Conservation (phyloP, 2,329 filamentous ascomycete genomes). For the Monilinia aucupariae region DNA sequence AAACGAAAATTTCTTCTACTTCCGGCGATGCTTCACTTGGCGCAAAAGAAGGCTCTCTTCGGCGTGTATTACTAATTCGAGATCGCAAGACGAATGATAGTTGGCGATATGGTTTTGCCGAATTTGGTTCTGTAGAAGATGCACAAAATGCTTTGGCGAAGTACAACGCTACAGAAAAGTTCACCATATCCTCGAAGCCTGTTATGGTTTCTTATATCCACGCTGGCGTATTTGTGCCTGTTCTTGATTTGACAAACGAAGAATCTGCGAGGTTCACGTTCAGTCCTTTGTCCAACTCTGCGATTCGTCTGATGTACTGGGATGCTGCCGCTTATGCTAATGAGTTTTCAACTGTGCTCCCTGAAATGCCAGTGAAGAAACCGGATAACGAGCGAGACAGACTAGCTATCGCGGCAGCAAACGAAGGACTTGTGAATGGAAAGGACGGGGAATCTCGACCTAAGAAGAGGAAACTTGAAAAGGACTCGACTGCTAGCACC, state of each 20-base stretch:
- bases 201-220: conserved; percentile 72
- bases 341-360: conserved; percentile 52
- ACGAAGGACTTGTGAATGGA: conserved; percentile 36
- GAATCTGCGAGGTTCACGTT: conserved; percentile 62
- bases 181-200: conserved; percentile 69
- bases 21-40: conserved; percentile 49
- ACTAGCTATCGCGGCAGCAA: conserved; percentile 36
- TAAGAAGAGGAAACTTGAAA: conserved; percentile 54
- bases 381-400: conserved; percentile 35
- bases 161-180: conserved; percentile 65
- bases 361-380: conserved; percentile 34
- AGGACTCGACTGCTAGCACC: conserved; percentile 30
- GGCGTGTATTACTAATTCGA: conserved; percentile 70
- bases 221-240: conserved; percentile 76
- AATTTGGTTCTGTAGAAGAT: conserved; percentile 72
- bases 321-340: conserved; percentile 68
- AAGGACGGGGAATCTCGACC: conserved; percentile 35
- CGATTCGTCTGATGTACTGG: conserved; percentile 68
- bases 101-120: conserved; percentile 77
- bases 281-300: conserved; percentile 61
- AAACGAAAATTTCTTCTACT: conserved; percentile 49
- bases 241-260: conserved; percentile 51
- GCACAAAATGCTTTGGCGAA: conserved; percentile 69
- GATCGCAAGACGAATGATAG: conserved; percentile 66
- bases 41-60: conserved; percentile 67